A percentile compares a stretch with the other conserved stretches of the same genome.
phyloP scores from a whole-genome alignment of 2,329 filamentous ascomycete species.

The Pestalotiopsis sp. region DNA sequence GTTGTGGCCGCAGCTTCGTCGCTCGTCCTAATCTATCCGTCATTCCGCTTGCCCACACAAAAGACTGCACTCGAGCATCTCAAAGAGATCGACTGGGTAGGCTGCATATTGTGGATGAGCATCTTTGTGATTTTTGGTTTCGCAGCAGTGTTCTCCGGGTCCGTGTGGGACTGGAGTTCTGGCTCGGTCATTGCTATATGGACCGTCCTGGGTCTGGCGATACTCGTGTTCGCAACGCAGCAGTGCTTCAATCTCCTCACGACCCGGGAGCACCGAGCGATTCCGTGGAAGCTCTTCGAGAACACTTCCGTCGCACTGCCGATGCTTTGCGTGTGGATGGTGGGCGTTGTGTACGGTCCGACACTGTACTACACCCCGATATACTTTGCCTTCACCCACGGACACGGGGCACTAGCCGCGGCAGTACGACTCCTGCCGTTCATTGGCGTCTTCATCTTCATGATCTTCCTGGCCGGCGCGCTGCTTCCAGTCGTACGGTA shows the following conservation, averaged over 20 bases:
- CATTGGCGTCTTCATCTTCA: conserved; percentile 50
- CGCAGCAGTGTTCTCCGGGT: conserved; percentile 51
- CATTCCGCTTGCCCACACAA: conserved; percentile 23
- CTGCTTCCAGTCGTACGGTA: conserved; percentile 36
- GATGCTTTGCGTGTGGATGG: conserved; percentile 38
- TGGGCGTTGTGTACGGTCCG: conserved; percentile 37
- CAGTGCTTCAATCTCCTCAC: conserved; percentile 48
- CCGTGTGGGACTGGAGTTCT: conserved; percentile 47
- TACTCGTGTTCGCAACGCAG: conserved; percentile 45
- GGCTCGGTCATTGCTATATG: conserved; percentile 46
- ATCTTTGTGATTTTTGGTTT: conserved; percentile 42
- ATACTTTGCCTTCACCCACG: conserved; percentile 52
- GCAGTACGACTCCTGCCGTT: conserved; percentile 40
- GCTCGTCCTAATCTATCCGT: conserved; percentile 44
- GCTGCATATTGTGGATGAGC: conserved; percentile 27
- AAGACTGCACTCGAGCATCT: conserved; percentile 19
- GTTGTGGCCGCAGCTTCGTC: conserved; percentile 24
- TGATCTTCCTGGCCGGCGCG: conserved; percentile 54
- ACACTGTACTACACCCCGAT: conserved; percentile 54
- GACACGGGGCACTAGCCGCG: conserved; percentile 39
- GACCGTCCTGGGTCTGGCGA: conserved; percentile 42
- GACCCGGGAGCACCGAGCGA: conserved; percentile 38
- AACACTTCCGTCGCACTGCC: conserved; percentile 40
- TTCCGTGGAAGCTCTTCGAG: conserved; percentile 45
- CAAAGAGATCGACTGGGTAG: conserved; percentile 31